Evolutionary conservation across 495 filamentous ascomycete species (phyloP).

Genomic region (Parmelia sp.): DNA sequence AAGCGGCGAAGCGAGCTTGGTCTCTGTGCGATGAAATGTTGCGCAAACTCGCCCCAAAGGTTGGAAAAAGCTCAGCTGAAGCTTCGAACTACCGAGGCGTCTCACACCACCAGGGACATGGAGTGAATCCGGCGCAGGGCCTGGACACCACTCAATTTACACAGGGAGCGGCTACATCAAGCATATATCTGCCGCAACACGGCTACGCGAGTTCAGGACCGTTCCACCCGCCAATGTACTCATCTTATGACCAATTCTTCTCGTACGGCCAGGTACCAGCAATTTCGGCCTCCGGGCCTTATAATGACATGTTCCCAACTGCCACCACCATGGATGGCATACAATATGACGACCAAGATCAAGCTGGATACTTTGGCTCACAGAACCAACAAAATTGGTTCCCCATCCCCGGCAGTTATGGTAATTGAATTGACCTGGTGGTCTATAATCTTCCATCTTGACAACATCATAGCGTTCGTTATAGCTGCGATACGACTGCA

Average conservation of each 20-base stretch:
- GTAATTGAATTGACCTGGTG: not conserved
- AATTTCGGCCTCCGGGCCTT: conserved; percentile 3
- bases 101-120: not conserved
- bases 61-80: conserved; percentile 20
- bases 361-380: not conserved
- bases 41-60: conserved; percentile 33
- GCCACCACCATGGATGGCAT: conserved; percentile 14
- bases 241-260: conserved; percentile 14
- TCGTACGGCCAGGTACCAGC: conserved; percentile 2
- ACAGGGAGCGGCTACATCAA: not conserved
- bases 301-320: conserved; percentile 9
- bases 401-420: not conserved
- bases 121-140: not conserved
- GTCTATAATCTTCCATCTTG: not conserved
- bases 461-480: not conserved
- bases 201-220: conserved; percentile 11
- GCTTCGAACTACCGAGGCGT: not conserved
- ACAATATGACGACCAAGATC: conserved; percentile 3
- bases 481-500: not conserved
- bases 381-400: conserved; percentile 6
- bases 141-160: not conserved
- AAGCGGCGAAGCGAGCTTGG: conserved; percentile 52
- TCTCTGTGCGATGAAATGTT: conserved; percentile 47
- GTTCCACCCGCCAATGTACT: conserved; percentile 12
- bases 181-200: not conserved